Percentiles rank a stretch among this genome's conserved stretches.
These are phyloP conservation scores for Xylaria sp. DNA, from an alignment of 2,329 filamentous ascomycete species.

Conservation along the genomic window DNA sequence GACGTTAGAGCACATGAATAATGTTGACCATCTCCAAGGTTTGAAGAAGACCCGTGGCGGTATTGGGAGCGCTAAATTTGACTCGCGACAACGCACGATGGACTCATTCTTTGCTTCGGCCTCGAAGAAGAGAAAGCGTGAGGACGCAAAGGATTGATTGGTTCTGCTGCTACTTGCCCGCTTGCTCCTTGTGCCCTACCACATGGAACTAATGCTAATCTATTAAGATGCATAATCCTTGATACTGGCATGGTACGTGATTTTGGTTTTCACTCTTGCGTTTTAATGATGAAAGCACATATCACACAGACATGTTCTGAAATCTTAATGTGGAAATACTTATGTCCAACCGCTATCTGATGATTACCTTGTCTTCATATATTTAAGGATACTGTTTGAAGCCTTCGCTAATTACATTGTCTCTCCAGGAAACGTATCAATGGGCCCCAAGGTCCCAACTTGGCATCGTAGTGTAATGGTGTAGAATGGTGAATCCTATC, in stretches of 20 bases:
- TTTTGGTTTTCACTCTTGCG: conserved; percentile 21
- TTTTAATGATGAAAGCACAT: conserved; percentile 72
- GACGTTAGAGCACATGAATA: conserved; percentile 68
- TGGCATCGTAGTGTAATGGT: background rate
- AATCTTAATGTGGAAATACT: conserved; percentile 66
- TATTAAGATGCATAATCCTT: background rate
- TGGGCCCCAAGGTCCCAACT: too few species aligned
- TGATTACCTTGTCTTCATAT: background rate
- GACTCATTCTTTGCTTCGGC: conserved; percentile 70
- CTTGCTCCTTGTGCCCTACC: background rate
- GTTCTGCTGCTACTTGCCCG: background rate
- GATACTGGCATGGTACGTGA: conserved; percentile 47
- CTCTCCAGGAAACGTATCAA: background rate
- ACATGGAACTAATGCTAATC: background rate
- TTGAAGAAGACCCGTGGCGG: conserved; percentile 82
- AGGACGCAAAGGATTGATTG: conserved; percentile 32
- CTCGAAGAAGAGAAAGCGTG: conserved; percentile 56
- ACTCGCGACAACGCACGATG: conserved; percentile 76
- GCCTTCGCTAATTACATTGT: conserved; percentile 6
- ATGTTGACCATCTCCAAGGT: conserved; percentile 71
- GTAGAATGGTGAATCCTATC: background rate
- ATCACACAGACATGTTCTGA: conserved; percentile 88
- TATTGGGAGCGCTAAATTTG: conserved; percentile 78
- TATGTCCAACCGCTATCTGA: conserved; percentile 89
- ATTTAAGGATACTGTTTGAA: background rate